Evolutionary conservation across 1,139 yeast genomes (phyloP).

Genomic region (Pneumocystis sp.): DNA sequence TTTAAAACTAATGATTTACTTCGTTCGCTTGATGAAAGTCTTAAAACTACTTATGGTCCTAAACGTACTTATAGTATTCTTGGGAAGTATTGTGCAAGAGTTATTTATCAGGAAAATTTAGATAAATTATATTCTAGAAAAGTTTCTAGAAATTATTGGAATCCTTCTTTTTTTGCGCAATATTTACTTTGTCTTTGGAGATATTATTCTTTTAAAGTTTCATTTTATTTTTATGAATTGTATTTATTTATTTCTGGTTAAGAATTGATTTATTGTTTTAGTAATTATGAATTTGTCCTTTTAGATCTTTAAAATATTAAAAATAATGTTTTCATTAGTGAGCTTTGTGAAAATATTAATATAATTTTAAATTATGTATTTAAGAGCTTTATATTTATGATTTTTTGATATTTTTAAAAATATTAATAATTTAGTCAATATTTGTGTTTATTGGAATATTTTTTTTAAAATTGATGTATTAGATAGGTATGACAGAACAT

Average conservation of each 20-base stretch:
- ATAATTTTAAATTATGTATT: no score
- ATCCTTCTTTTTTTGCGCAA: background rate
- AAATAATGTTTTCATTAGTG: no score
- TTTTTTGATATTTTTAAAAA: no score
- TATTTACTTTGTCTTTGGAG: background rate
- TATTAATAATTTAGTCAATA: background rate
- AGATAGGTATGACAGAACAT: background rate
- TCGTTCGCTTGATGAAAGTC: constrained; percentile 68
- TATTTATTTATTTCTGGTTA: background rate
- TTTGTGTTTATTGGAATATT: background rate
- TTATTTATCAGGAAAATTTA: constrained; percentile 48
- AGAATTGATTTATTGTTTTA: background rate
- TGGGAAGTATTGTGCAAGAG: constrained; percentile 76
- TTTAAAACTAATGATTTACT: constrained; percentile 90
- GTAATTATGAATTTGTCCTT: background rate
- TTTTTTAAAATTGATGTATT: background rate
- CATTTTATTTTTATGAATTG: background rate
- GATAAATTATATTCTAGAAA: constrained; percentile 7
- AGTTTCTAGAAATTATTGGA: background rate
- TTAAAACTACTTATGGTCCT: constrained; percentile 72
- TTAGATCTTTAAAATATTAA: no score
- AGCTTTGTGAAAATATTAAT: no score
- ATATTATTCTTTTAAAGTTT: background rate
- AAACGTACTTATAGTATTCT: constrained; percentile 76
- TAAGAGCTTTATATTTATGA: no score